These are phyloP conservation scores for Mycena indigotica DNA, from an alignment of 768 basidiomycete genomes.

Conservation along the genomic window DNA sequence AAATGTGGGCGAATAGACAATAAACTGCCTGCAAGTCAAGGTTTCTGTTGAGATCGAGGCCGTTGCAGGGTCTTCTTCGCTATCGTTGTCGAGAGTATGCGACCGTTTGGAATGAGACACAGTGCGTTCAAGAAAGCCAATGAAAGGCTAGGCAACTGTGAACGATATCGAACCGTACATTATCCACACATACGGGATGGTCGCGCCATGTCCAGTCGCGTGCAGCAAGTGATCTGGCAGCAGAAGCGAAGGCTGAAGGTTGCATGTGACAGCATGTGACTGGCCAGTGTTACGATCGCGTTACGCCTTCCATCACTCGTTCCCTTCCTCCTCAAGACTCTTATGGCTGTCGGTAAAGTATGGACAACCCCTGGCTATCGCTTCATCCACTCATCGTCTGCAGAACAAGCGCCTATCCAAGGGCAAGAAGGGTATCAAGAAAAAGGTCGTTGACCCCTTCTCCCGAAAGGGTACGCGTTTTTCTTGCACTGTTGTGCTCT, in stretches of 20 bases:
- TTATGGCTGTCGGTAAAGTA: constrained; percentile 80
- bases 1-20: constrained; percentile 79
- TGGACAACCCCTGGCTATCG: constrained; percentile 49
- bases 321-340: constrained; percentile 27
- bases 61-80: constrained; percentile 41
- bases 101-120: background rate
- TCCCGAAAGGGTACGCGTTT: constrained; percentile 84
- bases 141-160: too few species aligned
- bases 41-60: constrained; percentile 30
- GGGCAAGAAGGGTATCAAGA: constrained; percentile 99
- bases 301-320: constrained; percentile 24
- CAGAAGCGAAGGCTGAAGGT: constrained; percentile 45
- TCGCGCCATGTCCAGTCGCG: constrained; percentile 65
- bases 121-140: background rate
- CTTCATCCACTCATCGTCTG: constrained; percentile 1
- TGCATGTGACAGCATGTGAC: constrained; percentile 11
- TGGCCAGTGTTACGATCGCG: constrained; percentile 14
- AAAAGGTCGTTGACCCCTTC: constrained; percentile 99
- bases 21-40: constrained; percentile 59
- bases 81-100: constrained; percentile 22
- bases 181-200: constrained; percentile 48
- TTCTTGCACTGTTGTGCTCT: constrained; percentile 3
- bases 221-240: constrained; percentile 31
- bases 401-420: constrained; percentile 96
- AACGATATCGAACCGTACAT: too few species aligned